A percentile compares a stretch with the other conserved stretches of the same genome.
Evolutionary conservation across 768 basidiomycete species (phyloP).

Genomic region (Pulveroboletus sp.): DNA sequence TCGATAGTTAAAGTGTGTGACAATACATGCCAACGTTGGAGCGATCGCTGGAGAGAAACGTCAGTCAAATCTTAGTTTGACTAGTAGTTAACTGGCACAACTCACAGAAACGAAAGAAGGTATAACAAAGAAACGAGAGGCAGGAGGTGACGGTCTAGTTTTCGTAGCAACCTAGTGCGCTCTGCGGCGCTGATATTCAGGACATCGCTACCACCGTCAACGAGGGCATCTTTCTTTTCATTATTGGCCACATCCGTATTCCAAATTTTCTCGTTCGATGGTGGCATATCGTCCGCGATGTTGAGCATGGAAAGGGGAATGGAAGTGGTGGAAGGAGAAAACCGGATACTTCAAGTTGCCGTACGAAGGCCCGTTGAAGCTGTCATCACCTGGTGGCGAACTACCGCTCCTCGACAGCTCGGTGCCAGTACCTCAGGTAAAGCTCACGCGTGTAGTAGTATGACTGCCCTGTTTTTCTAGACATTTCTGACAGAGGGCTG

Average conservation of each 20-base stretch:
- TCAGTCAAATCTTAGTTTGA: background rate
- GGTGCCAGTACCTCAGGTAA: too few species aligned
- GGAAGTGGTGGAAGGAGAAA: background rate
- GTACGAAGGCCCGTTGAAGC: too few species aligned
- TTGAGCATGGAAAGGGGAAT: background rate
- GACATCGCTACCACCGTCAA: background rate
- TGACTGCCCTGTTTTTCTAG: too few species aligned
- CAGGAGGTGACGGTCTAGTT: conserved; percentile 43
- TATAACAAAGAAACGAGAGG: conserved; percentile 44
- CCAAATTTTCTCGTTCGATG: conserved; percentile 10
- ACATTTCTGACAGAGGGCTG: too few species aligned
- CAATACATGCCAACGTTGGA: conserved; percentile 39
- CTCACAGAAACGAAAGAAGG: conserved; percentile 45
- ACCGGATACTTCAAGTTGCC: background rate
- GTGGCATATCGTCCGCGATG: conserved; percentile 11
- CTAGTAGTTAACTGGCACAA: background rate
- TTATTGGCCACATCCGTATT: conserved; percentile 5
- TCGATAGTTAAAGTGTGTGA: background rate
- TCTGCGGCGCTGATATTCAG: conserved; percentile 15
- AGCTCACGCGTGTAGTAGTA: too few species aligned
- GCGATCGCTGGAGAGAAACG: conserved; percentile 33
- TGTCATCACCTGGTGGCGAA: too few species aligned
- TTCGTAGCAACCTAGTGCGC: conserved; percentile 33
- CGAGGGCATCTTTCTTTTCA: conserved; percentile 8
- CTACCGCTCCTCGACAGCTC: too few species aligned